These are phyloP conservation scores for Lodderomyces metapsilosis DNA, from an alignment of 1,139 yeast species.

Conservation along the genomic window DNA sequence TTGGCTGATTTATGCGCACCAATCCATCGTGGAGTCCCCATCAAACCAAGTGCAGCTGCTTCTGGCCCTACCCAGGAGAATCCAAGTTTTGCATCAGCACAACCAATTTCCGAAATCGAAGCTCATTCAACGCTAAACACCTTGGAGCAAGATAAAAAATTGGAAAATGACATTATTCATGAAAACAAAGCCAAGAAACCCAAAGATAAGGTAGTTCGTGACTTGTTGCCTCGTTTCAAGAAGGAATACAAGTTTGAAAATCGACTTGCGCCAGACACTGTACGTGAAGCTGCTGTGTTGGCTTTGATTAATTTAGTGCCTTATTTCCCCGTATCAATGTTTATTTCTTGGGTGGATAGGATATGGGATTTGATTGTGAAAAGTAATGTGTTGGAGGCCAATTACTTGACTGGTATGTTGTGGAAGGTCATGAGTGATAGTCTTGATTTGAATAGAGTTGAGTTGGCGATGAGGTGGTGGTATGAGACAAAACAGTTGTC, in stretches of 20 bases:
- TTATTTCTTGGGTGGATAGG: conserved; percentile 49
- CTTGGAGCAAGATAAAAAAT: conserved; percentile 22
- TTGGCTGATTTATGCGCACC: conserved; percentile 38
- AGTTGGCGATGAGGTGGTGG: conserved; percentile 45
- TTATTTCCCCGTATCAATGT: conserved; percentile 44
- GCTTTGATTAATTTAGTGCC: conserved; percentile 55
- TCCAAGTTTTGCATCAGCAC: conserved; percentile 32
- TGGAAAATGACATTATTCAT: conserved; percentile 25
- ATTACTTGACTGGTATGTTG: conserved; percentile 27
- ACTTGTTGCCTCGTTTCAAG: conserved; percentile 20
- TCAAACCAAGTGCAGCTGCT: conserved; percentile 15
- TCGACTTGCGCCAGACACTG: conserved; percentile 37
- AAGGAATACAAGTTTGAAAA: conserved; percentile 22
- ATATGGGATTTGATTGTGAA: conserved; percentile 40
- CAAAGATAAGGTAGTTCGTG: conserved; percentile 9
- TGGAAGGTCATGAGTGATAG: conserved; percentile 47
- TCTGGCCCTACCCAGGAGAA: conserved; percentile 13
- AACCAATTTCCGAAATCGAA: conserved; percentile 36
- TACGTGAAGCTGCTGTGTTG: conserved; percentile 51
- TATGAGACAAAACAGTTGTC: conserved; percentile 8
- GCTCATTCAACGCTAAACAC: conserved; percentile 38
- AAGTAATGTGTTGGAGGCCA: conserved; percentile 36
- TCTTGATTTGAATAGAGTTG: conserved; percentile 59
- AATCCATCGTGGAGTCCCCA: conserved; percentile 29
- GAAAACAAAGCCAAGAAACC: conserved; percentile 32